Evolutionary conservation across 2,329 filamentous ascomycete genomes (phyloP), one percentile per base, ranked within the genome.

Genomic region (Fusarium chuoi): DNA sequence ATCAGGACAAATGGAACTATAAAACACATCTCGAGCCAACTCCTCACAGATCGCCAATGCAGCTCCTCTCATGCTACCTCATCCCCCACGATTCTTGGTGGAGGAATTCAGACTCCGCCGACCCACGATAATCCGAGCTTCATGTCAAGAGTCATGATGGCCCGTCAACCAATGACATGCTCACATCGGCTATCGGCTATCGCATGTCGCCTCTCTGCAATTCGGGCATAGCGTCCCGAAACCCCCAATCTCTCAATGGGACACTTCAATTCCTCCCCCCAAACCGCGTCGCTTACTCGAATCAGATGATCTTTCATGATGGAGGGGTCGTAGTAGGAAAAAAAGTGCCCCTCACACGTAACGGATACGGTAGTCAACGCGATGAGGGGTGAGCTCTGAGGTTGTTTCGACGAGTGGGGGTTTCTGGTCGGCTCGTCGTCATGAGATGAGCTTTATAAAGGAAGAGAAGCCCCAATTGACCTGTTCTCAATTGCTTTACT

Each of bases 121-220:
- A 70, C 75, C 70, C 71, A 75, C 73, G 68, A 75, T 77, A 75
- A 71, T 74, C 73, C 73, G 73, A 62, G 48, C 63, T 49, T 42
- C 60, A 73, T 65, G 60, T 74, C 56, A 41, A 74, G 57, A 69
- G 64, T 73, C 75, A 77, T 67, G 70, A 75, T 75, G 68, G 36
- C 51, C 13, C 41, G 33, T 42, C 39, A 22, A 8, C 65, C 65
- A 68, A 68, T 68, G 28, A 52, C n/a, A 38, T 62, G 28, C 20
- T 14, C 1, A 28, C 48, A 68, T 68, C 65, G 63, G 65, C 63
- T 68, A 48, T 68, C 65, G 63, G 65, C 18, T 68, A 67, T 68
- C 65, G 65, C 65, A 44, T 68, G 63, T 68, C 65, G 65, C 65
- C 26, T 45, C 13, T 44, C 52, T 65, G 63, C 62, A 55, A 63